Evolutionary conservation across 2,329 filamentous ascomycete species (phyloP).

Genomic region (Basipetospora chlamydospora): DNA sequence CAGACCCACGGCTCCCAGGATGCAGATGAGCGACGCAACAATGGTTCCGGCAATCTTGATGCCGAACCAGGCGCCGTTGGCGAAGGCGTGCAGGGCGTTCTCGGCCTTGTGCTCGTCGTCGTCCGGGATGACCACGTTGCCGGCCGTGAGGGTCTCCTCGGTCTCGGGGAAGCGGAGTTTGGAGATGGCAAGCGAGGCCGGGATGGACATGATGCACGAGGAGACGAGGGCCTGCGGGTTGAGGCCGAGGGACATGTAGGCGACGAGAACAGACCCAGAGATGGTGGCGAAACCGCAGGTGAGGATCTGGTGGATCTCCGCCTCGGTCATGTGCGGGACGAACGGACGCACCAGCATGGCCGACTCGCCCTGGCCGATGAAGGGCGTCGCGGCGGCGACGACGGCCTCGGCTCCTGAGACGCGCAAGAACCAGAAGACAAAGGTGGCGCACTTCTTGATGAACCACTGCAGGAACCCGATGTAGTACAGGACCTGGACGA

Average conservation of each 20-base stretch:
- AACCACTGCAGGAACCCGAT: conserved; percentile 77
- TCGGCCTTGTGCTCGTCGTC: conserved; percentile 61
- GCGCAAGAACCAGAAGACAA: conserved; percentile 82
- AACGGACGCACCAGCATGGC: conserved; percentile 86
- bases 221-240: conserved; percentile 77
- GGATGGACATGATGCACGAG: conserved; percentile 91
- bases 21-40: conserved; percentile 62
- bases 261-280: conserved; percentile 71
- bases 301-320: conserved; percentile 88
- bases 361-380: conserved; percentile 88
- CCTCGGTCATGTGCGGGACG: conserved; percentile 68
- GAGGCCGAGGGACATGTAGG: conserved; percentile 72
- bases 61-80: conserved; percentile 73
- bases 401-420: conserved; percentile 90
- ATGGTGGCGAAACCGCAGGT: conserved; percentile 87
- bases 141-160: conserved; percentile 73
- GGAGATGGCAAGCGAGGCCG: conserved; percentile 74
- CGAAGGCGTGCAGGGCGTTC: conserved; percentile 73
- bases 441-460: conserved; percentile 69
- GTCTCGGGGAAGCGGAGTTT: conserved; percentile 84
- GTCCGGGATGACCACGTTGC: conserved; percentile 64
- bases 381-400: conserved; percentile 81
- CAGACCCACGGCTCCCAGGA: conserved; percentile 62
- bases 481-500: conserved; percentile 81
- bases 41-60: conserved; percentile 82